Percentiles rank a stretch among this genome's conserved stretches.
These are phyloP conservation scores for Gossypium aridum DNA, from an alignment of 441 rosid genomes.

Conservation along the genomic window DNA sequence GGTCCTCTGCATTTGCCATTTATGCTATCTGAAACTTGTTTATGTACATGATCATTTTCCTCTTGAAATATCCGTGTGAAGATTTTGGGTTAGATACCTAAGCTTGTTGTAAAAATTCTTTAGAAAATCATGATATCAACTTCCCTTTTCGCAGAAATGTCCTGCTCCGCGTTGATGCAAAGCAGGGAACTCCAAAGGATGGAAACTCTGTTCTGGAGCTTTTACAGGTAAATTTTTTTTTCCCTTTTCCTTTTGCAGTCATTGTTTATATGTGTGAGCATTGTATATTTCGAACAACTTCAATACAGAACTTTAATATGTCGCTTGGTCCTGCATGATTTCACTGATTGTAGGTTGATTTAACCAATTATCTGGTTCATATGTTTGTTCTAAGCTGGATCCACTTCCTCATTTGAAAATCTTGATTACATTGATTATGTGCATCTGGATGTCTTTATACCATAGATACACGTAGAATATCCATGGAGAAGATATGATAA, in stretches of 20 bases:
- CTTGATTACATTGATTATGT: background rate
- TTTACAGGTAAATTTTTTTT: slow-evolving; percentile 53
- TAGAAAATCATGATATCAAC: slow-evolving; percentile 14
- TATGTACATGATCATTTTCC: background rate
- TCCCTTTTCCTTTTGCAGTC: background rate
- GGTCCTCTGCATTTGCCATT: background rate
- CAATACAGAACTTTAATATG: background rate
- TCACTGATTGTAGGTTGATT: background rate
- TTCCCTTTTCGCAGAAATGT: slow-evolving; percentile 59
- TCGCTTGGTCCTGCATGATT: slow-evolving; percentile 1
- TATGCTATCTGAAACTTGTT: background rate
- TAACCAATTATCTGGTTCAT: background rate
- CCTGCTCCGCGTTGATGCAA: slow-evolving; percentile 91
- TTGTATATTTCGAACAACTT: background rate
- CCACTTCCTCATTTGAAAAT: slow-evolving; percentile 6
- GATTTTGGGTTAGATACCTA: background rate
- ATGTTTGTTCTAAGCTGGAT: background rate
- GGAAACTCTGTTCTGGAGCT: slow-evolving; percentile 86
- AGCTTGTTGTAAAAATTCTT: background rate
- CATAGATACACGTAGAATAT: background rate
- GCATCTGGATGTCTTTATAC: background rate
- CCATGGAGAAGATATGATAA: background rate
- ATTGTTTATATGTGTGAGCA: background rate
- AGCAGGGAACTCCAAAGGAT: slow-evolving; percentile 84
- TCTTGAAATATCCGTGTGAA: background rate